Evolutionary conservation across 768 basidiomycete genomes (phyloP), one percentile per base, ranked within the genome.

Genomic region (Russula compacta): DNA sequence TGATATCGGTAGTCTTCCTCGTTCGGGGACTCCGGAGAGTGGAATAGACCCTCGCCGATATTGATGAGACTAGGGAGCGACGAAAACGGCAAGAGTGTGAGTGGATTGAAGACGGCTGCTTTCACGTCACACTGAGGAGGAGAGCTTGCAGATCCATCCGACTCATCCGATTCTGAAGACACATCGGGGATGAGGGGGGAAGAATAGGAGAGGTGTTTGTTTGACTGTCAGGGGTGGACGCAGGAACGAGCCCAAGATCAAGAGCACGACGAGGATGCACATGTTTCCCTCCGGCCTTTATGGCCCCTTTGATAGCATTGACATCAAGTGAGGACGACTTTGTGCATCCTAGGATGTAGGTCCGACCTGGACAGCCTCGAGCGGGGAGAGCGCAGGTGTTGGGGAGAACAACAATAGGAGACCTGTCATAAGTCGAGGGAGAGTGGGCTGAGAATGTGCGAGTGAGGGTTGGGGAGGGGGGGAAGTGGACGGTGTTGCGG

Each of bases 371-470:
- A 69, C 85, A 87, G 35, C 87, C 87, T 61, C 90, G 83, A 67
- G 82, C 88, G 39, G 91, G 90, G 24, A 93, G 78, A 10, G 84
- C 83, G 69, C 89, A 91, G 39, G 77, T 71, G 69, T 91, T 89
- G 36, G 85, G 85, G 24, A 80, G 69, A 65, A 89, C 86, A 69
- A 83, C 75, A 69, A 92, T 87, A 61, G 89, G 89, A 4, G 86
- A 82, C 60, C 90, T 86, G 76, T 92, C 89, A 74, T 92, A 92
- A 8, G 75, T 69, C 39, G 74, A 68, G 38, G 78, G 64, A 4
- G 76, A 76, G 69, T 79, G 71, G 15, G 79, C 78, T 35, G 69
- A 67, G 69, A 77, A 75, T 58, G 73, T 74, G 57, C 73, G 71
- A 36, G 74, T 69, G 63, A 77, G 70, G 33, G 67, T 57, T 15